These are phyloP conservation scores for Euphorbia peplus DNA, from an alignment of 345 rosid species.

Conservation along the genomic window DNA sequence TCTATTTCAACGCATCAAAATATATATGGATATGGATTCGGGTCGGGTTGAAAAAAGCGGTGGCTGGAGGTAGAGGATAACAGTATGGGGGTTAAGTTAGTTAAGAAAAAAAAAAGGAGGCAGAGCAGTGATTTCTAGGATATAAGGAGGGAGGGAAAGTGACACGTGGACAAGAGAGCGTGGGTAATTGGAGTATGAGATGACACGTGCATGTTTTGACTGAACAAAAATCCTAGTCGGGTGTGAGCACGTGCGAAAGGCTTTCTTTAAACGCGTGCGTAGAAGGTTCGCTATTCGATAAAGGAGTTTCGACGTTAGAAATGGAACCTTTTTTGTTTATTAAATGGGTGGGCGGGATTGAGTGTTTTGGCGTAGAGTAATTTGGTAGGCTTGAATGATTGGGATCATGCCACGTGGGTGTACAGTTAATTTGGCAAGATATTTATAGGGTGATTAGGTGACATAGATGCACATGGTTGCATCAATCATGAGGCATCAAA, in stretches of 20 bases:
- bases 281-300: slow-evolving; percentile 31
- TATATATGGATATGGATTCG: background rate
- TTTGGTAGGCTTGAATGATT: background rate
- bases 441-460: background rate
- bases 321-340: background rate
- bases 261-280: slow-evolving; percentile 43
- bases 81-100: too few relatives aligned
- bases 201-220: slow-evolving; percentile 40
- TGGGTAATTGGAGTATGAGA: slow-evolving; percentile 12
- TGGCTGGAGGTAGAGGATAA: background rate
- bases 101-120: background rate
- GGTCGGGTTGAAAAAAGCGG: background rate
- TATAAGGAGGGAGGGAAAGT: slow-evolving; percentile 8
- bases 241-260: slow-evolving; percentile 44
- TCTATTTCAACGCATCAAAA: slow-evolving; percentile 21
- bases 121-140: slow-evolving; percentile 1
- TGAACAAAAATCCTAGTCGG: slow-evolving; percentile 17
- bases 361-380: background rate
- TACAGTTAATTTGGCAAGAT: background rate
- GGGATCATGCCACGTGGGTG: background rate
- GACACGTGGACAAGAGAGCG: slow-evolving; percentile 29
- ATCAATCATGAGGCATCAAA: slow-evolving; percentile 11
- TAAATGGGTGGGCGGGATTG: background rate
- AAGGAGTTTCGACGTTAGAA: background rate
- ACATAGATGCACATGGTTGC: slow-evolving; percentile 11